Base-by-base conservation (phyloP, 2,329 filamentous ascomycete genomes). In the Colletotrichum sidae region DNA sequence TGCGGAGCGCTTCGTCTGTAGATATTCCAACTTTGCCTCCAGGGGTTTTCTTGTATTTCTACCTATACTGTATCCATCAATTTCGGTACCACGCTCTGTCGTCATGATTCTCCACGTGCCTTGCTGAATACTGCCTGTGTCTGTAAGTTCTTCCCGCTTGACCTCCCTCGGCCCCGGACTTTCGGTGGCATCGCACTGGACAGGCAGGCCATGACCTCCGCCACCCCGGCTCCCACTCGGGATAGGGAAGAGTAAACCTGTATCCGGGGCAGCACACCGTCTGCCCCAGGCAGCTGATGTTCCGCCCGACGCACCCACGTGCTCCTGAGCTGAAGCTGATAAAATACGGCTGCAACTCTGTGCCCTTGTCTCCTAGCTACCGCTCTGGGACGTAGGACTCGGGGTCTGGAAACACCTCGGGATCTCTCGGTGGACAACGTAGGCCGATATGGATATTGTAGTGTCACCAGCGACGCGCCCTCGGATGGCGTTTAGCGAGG, bases 271-370 rank as follows among this genome's bases (percentile, higher is more conserved):
- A 84, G 69, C 25, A 83, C 67, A 83, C 77, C 2, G 77, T 78
- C 69, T 84, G 81, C 70, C 84, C 82, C 8, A 85, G 71, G 60
- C 82, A 75, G 8, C 71, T 74, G 34, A 78, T 77, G 37, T 77
- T 78, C 13, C 75, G 68, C 1, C 70, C 70, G 9, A 72, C 71
- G 38, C 69, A 72, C 4, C 68, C 68, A 12, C 68, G 47, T 1
- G 69, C 65, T 10, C 70, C 65, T 15, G 65, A 67, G 33, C 66
- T 62, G 61, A 83, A 83, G 1, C 78, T 72, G 35, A 80, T 70
- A 47, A 81, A 78, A 15, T 74, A 76, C 6, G 73, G 71, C 60
- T 79, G 75, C 55, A 79, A 70, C 11, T 74, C 71, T 60, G 77
- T 80, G 0, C 73, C 77, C 45, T 78, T 71, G n/a, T 79, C 78